These are phyloP conservation scores for Cardamine resedifolia DNA, from an alignment of 345 rosid genomes.

Conservation along the genomic window DNA sequence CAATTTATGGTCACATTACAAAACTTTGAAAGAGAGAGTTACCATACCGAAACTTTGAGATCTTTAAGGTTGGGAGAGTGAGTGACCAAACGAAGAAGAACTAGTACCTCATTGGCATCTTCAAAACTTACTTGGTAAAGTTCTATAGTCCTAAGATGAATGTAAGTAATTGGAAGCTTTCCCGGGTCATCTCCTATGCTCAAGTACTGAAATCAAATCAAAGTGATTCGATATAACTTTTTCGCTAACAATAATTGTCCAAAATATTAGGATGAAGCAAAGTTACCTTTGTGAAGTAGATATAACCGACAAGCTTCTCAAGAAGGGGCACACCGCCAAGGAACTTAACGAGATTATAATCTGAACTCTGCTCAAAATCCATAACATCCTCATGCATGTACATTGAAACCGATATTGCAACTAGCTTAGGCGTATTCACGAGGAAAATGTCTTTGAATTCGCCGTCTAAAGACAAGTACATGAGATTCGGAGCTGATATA, in stretches of 20 bases:
- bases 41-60: conserved; percentile 76
- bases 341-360: conserved; percentile 73
- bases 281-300: conserved; percentile 88
- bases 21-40: conserved; percentile 13
- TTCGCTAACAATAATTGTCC: neutral
- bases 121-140: conserved; percentile 87
- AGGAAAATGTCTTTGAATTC: conserved; percentile 82
- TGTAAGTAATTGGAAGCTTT: conserved; percentile 58
- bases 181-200: conserved; percentile 80
- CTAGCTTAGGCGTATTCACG: conserved; percentile 68
- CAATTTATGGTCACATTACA: neutral
- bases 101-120: conserved; percentile 74
- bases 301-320: conserved; percentile 71
- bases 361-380: conserved; percentile 80
- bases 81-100: conserved; percentile 76
- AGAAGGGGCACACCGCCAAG: conserved; percentile 82
- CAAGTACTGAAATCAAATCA: conserved; percentile 54
- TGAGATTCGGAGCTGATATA: conserved; percentile 73
- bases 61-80: conserved; percentile 80
- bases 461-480: conserved; percentile 80
- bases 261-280: conserved; percentile 2
- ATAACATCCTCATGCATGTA: conserved; percentile 85
- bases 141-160: conserved; percentile 60
- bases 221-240: neutral
- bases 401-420: conserved; percentile 72